A percentile compares a stretch with the other conserved stretches of the same genome.
Evolutionary conservation across 805 yeast species (phyloP).

Genomic region (Candida stauntonica): DNA sequence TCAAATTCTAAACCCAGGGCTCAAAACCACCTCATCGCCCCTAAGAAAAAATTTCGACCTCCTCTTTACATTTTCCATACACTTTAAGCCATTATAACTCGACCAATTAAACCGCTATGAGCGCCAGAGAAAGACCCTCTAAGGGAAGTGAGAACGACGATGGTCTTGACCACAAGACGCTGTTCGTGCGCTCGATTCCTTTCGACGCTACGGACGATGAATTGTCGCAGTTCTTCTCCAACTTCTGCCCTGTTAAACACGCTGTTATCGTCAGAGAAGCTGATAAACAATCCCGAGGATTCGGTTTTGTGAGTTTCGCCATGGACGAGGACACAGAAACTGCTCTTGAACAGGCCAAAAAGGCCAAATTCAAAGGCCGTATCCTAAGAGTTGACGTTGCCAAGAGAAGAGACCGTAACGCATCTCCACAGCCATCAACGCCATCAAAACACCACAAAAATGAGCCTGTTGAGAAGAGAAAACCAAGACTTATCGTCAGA

Average conservation of each 20-base stretch:
- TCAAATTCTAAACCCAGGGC: too few relatives aligned
- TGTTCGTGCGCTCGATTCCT: conserved; percentile 87
- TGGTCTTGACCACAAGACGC: conserved; percentile 43
- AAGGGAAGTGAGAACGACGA: conserved; percentile 23
- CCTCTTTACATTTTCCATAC: too few relatives aligned
- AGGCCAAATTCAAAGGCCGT: conserved; percentile 59
- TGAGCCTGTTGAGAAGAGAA: conserved; percentile 62
- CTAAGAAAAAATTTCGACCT: conserved; percentile 2
- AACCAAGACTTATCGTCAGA: conserved; percentile 82
- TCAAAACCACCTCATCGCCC: conserved; percentile 1
- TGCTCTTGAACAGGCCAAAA: conserved; percentile 68
- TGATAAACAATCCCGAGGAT: conserved; percentile 79
- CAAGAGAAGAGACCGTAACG: conserved; percentile 77
- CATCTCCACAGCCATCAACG: neutral
- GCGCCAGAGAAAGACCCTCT: conserved; percentile 10
- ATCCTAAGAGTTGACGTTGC: conserved; percentile 80
- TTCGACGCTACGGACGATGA: conserved; percentile 75
- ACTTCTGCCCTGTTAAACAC: conserved; percentile 91
- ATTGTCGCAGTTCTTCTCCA: conserved; percentile 79
- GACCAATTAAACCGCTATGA: conserved; percentile 4
- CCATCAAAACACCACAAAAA: conserved; percentile 3
- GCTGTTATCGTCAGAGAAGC: conserved; percentile 85
- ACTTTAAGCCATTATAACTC: neutral
- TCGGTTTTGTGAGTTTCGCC: conserved; percentile 91
- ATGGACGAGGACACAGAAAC: conserved; percentile 75